phyloP scores from a whole-genome alignment of 202 grass and related monocot species.

The Musa balbisiana region DNA sequence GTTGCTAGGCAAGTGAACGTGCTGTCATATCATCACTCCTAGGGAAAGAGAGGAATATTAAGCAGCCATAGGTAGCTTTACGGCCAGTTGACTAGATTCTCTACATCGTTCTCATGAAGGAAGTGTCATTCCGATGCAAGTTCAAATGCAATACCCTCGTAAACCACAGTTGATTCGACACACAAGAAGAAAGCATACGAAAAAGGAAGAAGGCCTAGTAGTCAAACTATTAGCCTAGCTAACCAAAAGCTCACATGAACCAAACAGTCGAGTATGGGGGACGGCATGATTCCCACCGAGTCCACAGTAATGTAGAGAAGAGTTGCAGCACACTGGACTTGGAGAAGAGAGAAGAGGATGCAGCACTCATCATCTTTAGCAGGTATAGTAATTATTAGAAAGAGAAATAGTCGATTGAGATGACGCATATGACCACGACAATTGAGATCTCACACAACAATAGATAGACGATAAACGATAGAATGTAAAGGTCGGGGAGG shows the following conservation, averaged over 20 bases:
- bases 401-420: not conserved
- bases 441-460: not conserved
- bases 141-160: slow-evolving; percentile 39
- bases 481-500: too few relatives aligned
- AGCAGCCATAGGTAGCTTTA: slow-evolving; percentile 9
- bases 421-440: slow-evolving; percentile 2
- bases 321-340: not conserved
- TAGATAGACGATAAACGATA: too few relatives aligned
- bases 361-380: too few relatives aligned
- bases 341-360: too few relatives aligned
- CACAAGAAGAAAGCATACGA: slow-evolving; percentile 15
- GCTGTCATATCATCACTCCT: too few relatives aligned
- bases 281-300: too few relatives aligned
- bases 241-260: not conserved
- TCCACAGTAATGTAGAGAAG: not conserved
- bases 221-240: not conserved
- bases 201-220: too few relatives aligned
- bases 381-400: not conserved
- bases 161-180: not conserved
- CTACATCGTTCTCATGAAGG: slow-evolving; percentile 8
- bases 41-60: slow-evolving; percentile 27
- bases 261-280: not conserved
- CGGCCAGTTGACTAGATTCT: not conserved
- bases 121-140: slow-evolving; percentile 40
- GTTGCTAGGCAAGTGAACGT: too few relatives aligned